These are phyloP conservation scores for Phyllosticta ampelicida DNA, from an alignment of 2,329 filamentous ascomycete species.

Conservation along the genomic window DNA sequence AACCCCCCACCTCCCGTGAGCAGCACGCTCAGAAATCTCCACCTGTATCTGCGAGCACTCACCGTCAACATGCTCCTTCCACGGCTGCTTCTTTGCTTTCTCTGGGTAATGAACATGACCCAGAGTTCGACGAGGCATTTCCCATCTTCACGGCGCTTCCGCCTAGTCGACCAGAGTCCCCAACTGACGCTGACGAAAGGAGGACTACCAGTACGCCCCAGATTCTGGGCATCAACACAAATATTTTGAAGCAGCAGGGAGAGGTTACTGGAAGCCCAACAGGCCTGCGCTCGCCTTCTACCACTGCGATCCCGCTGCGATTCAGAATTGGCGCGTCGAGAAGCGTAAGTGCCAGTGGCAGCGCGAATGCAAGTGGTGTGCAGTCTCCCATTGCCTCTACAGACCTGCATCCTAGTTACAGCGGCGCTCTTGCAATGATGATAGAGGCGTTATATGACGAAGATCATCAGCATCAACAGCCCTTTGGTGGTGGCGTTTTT, in stretches of 20 bases:
- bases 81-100: not conserved
- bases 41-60: not conserved
- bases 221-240: not conserved
- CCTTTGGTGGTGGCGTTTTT: not conserved
- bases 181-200: constrained; percentile 26
- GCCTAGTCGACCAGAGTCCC: constrained; percentile 10
- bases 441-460: not conserved
- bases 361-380: not conserved
- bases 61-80: not conserved
- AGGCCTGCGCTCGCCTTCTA: not conserved
- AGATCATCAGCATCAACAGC: not conserved
- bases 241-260: not conserved
- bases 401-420: not conserved
- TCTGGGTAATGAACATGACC: not conserved
- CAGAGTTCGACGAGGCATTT: not conserved
- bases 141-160: constrained; percentile 7
- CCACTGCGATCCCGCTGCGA: constrained; percentile 2
- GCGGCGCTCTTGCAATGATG: not conserved
- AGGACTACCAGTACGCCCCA: not conserved
- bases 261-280: not conserved
- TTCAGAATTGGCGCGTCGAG: not conserved
- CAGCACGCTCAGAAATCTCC: not conserved
- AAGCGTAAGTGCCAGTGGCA: not conserved
- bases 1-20: constrained; percentile 13
- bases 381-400: not conserved